A percentile compares a stretch with the other conserved stretches of the same genome.
These are phyloP conservation scores for Ascoidea rubescens DNA, from an alignment of 805 yeast species.

Conservation along the genomic window DNA sequence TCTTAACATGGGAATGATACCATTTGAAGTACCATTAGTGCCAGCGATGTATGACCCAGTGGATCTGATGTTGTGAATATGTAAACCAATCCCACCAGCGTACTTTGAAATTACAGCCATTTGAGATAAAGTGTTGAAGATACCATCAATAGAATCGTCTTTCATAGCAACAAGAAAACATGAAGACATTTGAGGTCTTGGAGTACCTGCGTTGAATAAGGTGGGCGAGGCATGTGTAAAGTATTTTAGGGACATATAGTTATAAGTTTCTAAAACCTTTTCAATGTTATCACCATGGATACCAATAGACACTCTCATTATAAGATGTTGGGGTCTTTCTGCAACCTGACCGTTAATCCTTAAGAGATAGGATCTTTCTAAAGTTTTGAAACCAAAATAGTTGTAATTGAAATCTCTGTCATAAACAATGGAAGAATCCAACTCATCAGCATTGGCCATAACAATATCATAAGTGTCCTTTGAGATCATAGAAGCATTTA, in stretches of 20 bases:
- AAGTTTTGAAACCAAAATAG: slow-evolving; percentile 86
- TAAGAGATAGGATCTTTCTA: slow-evolving; percentile 74
- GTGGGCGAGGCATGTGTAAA: slow-evolving; percentile 96
- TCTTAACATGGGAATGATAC: slow-evolving; percentile 90
- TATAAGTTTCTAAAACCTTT: slow-evolving; percentile 66
- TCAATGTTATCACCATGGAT: slow-evolving; percentile 63
- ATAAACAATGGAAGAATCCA: slow-evolving; percentile 61
- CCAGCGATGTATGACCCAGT: slow-evolving; percentile 83
- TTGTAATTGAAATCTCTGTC: slow-evolving; percentile 69
- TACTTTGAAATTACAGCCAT: slow-evolving; percentile 86
- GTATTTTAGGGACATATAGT: slow-evolving; percentile 73
- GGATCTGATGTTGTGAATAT: slow-evolving; percentile 75
- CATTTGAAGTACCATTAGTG: slow-evolving; percentile 85
- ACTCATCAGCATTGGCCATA: slow-evolving; percentile 42
- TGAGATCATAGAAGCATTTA: slow-evolving; percentile 57
- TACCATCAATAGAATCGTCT: slow-evolving; percentile 93
- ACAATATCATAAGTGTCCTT: slow-evolving; percentile 52
- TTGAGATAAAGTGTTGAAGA: slow-evolving; percentile 76
- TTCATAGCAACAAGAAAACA: slow-evolving; percentile 87
- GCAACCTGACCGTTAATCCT: slow-evolving; percentile 50
- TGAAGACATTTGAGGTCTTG: slow-evolving; percentile 74
- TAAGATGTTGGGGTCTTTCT: slow-evolving; percentile 85
- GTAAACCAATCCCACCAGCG: slow-evolving; percentile 93
- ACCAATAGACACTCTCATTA: slow-evolving; percentile 86
- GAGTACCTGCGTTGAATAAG: slow-evolving; percentile 84